phyloP scores from a whole-genome alignment of 192 early-diverging fungal genomes.

The Ambispora gerdemannii region DNA sequence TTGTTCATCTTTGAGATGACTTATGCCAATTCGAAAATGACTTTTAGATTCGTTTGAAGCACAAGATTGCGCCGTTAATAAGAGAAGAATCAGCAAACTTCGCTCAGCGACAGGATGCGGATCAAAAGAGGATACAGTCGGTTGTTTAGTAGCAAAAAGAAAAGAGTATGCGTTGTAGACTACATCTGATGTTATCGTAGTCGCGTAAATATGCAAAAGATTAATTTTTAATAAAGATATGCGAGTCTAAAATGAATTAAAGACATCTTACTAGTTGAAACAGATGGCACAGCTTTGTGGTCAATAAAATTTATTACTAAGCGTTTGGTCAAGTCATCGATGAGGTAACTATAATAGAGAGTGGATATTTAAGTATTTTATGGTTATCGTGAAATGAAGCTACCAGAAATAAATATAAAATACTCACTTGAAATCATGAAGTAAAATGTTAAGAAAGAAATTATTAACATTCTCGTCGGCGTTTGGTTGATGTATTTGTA shows the following conservation, averaged over 20 bases:
- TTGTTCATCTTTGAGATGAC: slow-evolving; percentile 43
- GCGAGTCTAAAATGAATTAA: no score
- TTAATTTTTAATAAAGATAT: no score
- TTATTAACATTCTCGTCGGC: slow-evolving; percentile 43
- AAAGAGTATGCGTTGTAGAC: slow-evolving; percentile 70
- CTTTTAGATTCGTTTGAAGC: slow-evolving; percentile 32
- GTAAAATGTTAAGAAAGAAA: slow-evolving; percentile 67
- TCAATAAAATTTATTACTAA: slow-evolving; percentile 53
- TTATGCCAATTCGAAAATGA: slow-evolving; percentile 40
- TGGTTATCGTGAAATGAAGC: not conserved
- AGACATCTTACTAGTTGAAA: slow-evolving; percentile 41
- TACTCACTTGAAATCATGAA: slow-evolving; percentile 56
- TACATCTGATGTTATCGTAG: slow-evolving; percentile 43
- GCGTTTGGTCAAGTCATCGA: slow-evolving; percentile 3
- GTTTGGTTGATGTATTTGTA: slow-evolving; percentile 51
- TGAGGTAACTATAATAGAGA: not conserved
- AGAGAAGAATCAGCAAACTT: slow-evolving; percentile 57
- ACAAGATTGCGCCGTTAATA: slow-evolving; percentile 46
- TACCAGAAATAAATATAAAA: not conserved
- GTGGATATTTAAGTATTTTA: not conserved
- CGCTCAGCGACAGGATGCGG: slow-evolving; percentile 59
- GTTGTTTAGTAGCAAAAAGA: slow-evolving; percentile 53
- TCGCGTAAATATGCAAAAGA: no score
- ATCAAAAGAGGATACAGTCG: slow-evolving; percentile 37
- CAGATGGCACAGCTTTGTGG: slow-evolving; percentile 44